Percentiles rank a stretch among this genome's conserved stretches.
phyloP scores from a whole-genome alignment of 1,284 basidiomycete genomes.

The Malassezia sp. region DNA sequence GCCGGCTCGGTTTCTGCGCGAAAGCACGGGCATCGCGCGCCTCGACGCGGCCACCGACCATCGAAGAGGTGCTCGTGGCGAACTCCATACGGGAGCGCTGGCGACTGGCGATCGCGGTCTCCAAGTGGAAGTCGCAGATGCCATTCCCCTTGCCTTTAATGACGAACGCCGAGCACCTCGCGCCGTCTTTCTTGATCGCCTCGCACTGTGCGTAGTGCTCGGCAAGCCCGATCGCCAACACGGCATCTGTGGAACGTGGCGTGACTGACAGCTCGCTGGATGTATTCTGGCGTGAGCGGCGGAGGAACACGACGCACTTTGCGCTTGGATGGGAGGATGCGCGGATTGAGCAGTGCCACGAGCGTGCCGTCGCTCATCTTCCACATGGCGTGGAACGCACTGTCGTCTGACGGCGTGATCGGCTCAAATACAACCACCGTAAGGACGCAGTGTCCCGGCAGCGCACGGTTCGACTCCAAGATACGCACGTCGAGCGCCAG shows the following conservation, averaged over 20 bases:
- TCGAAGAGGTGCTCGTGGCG: no score
- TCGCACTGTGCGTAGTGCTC: conserved; percentile 72
- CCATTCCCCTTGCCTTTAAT: neutral
- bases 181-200: conserved; percentile 61
- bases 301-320: conserved; percentile 1
- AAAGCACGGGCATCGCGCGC: no score
- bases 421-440: conserved; percentile 78
- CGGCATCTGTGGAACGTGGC: conserved; percentile 65
- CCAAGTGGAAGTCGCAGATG: conserved; percentile 12
- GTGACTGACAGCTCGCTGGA: conserved; percentile 74
- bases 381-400: conserved; percentile 77
- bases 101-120: conserved; percentile 1
- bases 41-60: no score
- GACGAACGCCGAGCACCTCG: conserved; percentile 59
- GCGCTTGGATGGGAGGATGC: conserved; percentile 52
- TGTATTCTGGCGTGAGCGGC: conserved; percentile 7
- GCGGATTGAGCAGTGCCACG: conserved; percentile 76
- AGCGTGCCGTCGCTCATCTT: conserved; percentile 78
- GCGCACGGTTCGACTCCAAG: neutral
- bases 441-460: conserved; percentile 61
- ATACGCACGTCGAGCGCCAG: conserved; percentile 54
- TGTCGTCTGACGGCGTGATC: conserved; percentile 77
- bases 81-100: conserved; percentile 14
- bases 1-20: no score
- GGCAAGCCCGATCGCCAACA: conserved; percentile 73